Evolutionary conservation across 2,329 filamentous ascomycete genomes (phyloP).

Genomic region (Phialophora macrospora): DNA sequence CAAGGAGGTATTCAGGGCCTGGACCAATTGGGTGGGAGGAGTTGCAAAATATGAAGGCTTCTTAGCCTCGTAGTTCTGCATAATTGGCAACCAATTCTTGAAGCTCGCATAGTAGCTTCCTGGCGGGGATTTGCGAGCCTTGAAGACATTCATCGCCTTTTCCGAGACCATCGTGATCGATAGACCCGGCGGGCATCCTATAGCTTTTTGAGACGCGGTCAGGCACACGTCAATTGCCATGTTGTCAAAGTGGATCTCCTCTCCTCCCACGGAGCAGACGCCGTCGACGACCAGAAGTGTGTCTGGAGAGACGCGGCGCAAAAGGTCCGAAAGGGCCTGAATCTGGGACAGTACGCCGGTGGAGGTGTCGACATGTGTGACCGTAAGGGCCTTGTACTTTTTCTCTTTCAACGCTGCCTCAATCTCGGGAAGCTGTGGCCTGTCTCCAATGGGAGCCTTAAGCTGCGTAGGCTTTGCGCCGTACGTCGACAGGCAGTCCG

Average conservation of each 20-base stretch:
- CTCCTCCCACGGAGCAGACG: slow-evolving; percentile 93
- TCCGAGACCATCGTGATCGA: slow-evolving; percentile 94
- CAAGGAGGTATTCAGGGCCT: slow-evolving; percentile 87
- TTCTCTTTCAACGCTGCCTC: slow-evolving; percentile 88
- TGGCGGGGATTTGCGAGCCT: slow-evolving; percentile 79
- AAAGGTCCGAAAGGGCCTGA: slow-evolving; percentile 78
- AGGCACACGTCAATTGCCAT: slow-evolving; percentile 93
- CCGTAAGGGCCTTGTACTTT: slow-evolving; percentile 90
- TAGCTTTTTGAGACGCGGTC: slow-evolving; percentile 95
- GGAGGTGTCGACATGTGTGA: slow-evolving; percentile 97
- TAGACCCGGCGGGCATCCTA: slow-evolving; percentile 90
- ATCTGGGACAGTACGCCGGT: slow-evolving; percentile 94
- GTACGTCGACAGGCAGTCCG: slow-evolving; percentile 88
- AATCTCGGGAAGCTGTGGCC: slow-evolving; percentile 83
- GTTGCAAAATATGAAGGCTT: slow-evolving; percentile 99
- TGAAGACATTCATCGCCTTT: slow-evolving; percentile 79
- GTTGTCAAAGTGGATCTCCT: slow-evolving; percentile 94
- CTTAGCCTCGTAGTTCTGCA: slow-evolving; percentile 98
- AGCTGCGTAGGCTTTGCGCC: slow-evolving; percentile 88
- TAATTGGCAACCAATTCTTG: slow-evolving; percentile 97
- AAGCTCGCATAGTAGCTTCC: slow-evolving; percentile 93
- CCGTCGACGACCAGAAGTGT: slow-evolving; percentile 93
- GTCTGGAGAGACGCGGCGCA: slow-evolving; percentile 84
- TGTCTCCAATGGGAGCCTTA: slow-evolving; percentile 83
- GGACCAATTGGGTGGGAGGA: slow-evolving; percentile 89